Percentiles rank a stretch among this genome's conserved stretches.
Conservation (phyloP, 352 stramenopile genomes). For the Globisporangium solare region DNA sequence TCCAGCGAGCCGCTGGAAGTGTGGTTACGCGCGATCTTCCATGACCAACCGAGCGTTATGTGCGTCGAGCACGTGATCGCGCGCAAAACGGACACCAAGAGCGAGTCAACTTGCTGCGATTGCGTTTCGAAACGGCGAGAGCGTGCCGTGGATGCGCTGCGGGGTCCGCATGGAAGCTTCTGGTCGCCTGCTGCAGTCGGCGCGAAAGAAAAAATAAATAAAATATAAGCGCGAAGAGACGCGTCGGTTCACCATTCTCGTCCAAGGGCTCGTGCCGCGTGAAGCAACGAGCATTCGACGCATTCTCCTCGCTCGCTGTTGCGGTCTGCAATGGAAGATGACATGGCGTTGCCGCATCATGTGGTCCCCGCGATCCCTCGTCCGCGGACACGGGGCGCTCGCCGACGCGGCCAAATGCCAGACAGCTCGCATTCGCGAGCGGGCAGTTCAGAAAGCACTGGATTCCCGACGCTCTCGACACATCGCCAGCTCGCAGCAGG, state of each 20-base stretch:
- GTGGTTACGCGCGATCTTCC: too few species aligned
- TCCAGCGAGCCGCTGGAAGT: too few species aligned
- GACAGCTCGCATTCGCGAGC: not conserved
- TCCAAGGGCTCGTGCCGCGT: not conserved
- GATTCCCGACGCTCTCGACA: constrained; percentile 17
- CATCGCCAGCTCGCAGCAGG: not conserved
- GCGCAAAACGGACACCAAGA: too few species aligned
- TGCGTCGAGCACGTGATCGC: too few species aligned
- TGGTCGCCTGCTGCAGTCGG: too few species aligned
- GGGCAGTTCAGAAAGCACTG: not conserved
- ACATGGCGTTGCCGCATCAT: not conserved
- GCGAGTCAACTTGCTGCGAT: too few species aligned
- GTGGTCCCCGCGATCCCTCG: constrained; percentile 11
- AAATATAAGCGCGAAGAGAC: not conserved
- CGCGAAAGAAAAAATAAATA: too few species aligned
- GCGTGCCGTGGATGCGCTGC: too few species aligned
- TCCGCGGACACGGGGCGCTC: constrained; percentile 27
- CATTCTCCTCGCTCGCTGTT: not conserved
- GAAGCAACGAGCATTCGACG: not conserved
- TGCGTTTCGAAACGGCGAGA: too few species aligned
- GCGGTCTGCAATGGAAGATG: constrained; percentile 4
- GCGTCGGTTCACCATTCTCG: not conserved
- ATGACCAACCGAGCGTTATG: too few species aligned
- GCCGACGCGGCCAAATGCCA: constrained; percentile 13
- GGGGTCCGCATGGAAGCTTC: too few species aligned